phyloP scores from a whole-genome alignment of 2,329 filamentous ascomycete species.

The Arthrocladium fulminans region DNA sequence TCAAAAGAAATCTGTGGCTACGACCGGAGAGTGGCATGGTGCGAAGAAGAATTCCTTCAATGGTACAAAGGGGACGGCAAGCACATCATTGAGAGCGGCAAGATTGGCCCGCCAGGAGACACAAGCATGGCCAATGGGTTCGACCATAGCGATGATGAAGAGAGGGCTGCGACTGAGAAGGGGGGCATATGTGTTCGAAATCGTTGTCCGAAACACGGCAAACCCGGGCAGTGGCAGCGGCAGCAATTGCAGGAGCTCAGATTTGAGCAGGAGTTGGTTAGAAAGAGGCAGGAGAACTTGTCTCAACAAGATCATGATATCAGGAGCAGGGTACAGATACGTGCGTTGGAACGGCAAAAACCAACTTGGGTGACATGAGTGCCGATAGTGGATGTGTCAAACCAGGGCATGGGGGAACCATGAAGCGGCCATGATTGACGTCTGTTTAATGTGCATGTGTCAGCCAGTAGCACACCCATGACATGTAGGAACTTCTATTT shows the following conservation, averaged over 20 bases:
- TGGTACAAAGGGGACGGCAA: slow-evolving; percentile 35
- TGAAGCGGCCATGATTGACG: neutral
- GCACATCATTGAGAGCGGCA: slow-evolving; percentile 22
- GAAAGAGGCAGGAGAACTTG: slow-evolving; percentile 12
- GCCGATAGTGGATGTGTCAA: no score
- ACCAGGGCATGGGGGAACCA: no score
- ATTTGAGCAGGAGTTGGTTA: slow-evolving; percentile 21
- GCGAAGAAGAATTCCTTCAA: slow-evolving; percentile 40
- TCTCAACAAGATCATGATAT: slow-evolving; percentile 16
- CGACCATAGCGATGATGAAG: slow-evolving; percentile 23
- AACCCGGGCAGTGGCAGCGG: slow-evolving; percentile 25
- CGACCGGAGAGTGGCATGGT: slow-evolving; percentile 39
- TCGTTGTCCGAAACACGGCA: slow-evolving; percentile 40
- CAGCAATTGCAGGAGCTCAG: slow-evolving; percentile 29
- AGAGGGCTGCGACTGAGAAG: slow-evolving; percentile 27
- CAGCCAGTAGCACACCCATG: no score
- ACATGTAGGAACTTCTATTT: no score
- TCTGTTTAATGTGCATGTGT: neutral
- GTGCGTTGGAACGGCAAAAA: slow-evolving; percentile 9
- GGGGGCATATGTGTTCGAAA: slow-evolving; percentile 41
- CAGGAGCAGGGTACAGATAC: slow-evolving; percentile 16
- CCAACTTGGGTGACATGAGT: neutral
- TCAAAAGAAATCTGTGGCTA: slow-evolving; percentile 43
- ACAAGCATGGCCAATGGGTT: slow-evolving; percentile 17
- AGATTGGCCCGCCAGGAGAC: slow-evolving; percentile 27